Evolutionary conservation across 2,329 filamentous ascomycete genomes (phyloP).

Genomic region (Calonectria honghensis): DNA sequence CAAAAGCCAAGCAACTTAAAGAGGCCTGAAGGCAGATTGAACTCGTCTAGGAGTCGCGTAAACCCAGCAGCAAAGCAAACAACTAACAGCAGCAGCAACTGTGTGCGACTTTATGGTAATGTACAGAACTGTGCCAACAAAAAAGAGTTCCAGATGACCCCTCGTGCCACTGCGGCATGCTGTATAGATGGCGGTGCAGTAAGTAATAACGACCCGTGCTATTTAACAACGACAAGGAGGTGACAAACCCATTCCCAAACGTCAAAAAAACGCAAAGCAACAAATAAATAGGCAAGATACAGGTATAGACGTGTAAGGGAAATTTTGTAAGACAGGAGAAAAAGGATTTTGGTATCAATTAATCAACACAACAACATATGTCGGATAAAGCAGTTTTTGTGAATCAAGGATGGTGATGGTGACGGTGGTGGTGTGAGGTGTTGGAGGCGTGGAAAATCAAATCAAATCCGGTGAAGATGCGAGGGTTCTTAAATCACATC

Average conservation of each 20-base stretch:
- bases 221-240: slow-evolving; percentile 55
- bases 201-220: slow-evolving; percentile 55
- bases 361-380: slow-evolving; percentile 58
- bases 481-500: slow-evolving; percentile 78
- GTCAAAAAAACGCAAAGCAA: slow-evolving; percentile 48
- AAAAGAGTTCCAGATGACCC: slow-evolving; percentile 63
- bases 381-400: slow-evolving; percentile 51
- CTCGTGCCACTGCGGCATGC: slow-evolving; percentile 57
- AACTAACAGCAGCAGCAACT: slow-evolving; percentile 64
- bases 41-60: slow-evolving; percentile 61
- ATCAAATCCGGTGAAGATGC: slow-evolving; percentile 60
- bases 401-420: slow-evolving; percentile 44
- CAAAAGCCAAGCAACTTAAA: slow-evolving; percentile 57
- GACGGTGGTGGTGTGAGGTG: slow-evolving; percentile 42
- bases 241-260: slow-evolving; percentile 59
- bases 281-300: slow-evolving; percentile 49
- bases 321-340: slow-evolving; percentile 47
- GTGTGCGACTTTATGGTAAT: slow-evolving; percentile 71
- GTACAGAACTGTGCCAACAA: slow-evolving; percentile 70
- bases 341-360: slow-evolving; percentile 62
- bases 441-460: slow-evolving; percentile 48
- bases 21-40: slow-evolving; percentile 59
- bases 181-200: slow-evolving; percentile 54
- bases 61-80: slow-evolving; percentile 59
- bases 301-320: slow-evolving; percentile 53